Conservation (phyloP, 345 rosid genomes). For the Eucalyptus urophylla region DNA sequence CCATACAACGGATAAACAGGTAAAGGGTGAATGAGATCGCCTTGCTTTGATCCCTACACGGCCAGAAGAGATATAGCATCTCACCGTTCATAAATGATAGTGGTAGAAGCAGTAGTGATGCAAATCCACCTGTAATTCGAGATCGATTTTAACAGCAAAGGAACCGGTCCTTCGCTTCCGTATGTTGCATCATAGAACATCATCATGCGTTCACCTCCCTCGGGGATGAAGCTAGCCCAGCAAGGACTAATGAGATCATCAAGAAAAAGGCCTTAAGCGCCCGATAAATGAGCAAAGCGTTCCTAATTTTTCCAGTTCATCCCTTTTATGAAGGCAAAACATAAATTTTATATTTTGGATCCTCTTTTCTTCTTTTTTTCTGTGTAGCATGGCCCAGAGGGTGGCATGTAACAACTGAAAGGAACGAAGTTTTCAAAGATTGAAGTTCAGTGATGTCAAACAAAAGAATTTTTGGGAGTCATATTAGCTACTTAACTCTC, state of each 20-base stretch:
- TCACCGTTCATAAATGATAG: background rate
- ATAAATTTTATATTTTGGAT: background rate
- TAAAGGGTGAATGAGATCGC: background rate
- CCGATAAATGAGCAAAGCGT: background rate
- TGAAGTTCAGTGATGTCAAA: too few species aligned
- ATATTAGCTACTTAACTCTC: background rate
- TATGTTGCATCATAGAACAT: background rate
- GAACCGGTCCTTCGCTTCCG: background rate
- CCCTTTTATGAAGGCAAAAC: background rate
- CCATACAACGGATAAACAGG: background rate
- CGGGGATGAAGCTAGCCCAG: background rate
- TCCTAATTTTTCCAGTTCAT: background rate
- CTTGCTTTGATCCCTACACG: background rate
- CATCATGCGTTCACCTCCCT: background rate
- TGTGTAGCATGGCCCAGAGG: too few species aligned
- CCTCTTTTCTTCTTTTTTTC: background rate
- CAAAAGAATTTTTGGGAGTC: background rate
- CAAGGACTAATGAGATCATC: background rate
- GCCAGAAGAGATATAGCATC: background rate
- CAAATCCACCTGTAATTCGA: background rate
- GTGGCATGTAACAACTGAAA: too few species aligned
- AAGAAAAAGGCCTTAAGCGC: background rate
- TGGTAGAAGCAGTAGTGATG: background rate
- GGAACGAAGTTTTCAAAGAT: too few species aligned
- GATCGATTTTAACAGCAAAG: background rate